Evolutionary conservation across 192 early-diverging fungal genomes (phyloP).

Genomic region (Lobosporangium transversale): DNA sequence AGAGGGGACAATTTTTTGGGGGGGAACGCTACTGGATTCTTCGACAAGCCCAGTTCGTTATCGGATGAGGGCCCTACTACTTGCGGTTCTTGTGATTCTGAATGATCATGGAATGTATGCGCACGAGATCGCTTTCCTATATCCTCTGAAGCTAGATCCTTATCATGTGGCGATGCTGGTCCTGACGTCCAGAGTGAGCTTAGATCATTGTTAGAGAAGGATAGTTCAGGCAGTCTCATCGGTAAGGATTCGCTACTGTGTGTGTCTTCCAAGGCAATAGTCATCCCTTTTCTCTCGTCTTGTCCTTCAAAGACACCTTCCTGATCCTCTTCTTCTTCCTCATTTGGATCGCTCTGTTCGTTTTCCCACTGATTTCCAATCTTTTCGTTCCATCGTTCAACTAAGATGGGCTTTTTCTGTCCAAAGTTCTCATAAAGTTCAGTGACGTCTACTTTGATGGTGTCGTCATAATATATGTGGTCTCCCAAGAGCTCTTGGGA

Average conservation of each 20-base stretch:
- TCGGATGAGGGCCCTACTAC: no score
- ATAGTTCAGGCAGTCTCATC: conserved; percentile 24
- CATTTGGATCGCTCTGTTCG: no score
- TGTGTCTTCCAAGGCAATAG: not conserved
- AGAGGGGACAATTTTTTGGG: conserved; percentile 11
- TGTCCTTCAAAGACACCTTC: no score
- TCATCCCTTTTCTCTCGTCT: not conserved
- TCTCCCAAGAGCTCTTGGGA: not conserved
- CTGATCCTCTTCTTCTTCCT: not conserved
- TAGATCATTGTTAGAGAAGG: conserved; percentile 38
- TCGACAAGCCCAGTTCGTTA: no score
- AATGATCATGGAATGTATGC: conserved; percentile 23
- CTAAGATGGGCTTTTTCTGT: not conserved
- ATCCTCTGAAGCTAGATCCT: not conserved
- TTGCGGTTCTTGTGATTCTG: no score
- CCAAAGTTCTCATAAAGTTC: conserved; percentile 40
- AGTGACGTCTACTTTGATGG: conserved; percentile 46
- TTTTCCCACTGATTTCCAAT: no score
- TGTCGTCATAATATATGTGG: conserved; percentile 3
- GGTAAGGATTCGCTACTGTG: not conserved
- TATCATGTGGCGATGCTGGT: not conserved
- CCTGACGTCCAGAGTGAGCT: conserved; percentile 11
- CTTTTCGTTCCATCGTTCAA: not conserved
- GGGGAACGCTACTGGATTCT: conserved; percentile 1
- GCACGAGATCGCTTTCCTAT: conserved; percentile 16